Conservation (phyloP, 2,329 filamentous ascomycete genomes). For the Emericellopsis cladophorae region DNA sequence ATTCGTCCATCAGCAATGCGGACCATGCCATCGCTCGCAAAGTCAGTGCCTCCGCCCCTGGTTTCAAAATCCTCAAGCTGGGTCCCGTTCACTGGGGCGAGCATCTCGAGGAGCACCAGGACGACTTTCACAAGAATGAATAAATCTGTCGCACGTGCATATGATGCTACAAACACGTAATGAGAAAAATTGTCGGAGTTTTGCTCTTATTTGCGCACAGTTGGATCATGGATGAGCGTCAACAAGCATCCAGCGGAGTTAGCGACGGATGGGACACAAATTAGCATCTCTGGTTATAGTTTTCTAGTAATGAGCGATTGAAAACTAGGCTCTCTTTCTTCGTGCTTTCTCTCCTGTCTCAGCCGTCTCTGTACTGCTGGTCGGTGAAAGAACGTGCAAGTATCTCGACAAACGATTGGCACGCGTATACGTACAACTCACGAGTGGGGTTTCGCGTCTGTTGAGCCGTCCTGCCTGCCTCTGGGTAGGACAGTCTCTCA, state of each 20-base stretch:
- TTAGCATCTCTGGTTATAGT: too few species aligned
- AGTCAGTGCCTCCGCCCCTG: slow-evolving; percentile 30
- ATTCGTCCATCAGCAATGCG: slow-evolving; percentile 8
- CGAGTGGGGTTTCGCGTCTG: too few species aligned
- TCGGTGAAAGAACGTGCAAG: neutral
- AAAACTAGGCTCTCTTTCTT: too few species aligned
- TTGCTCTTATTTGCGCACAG: neutral
- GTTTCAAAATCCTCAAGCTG: slow-evolving; percentile 47
- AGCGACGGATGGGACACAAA: too few species aligned
- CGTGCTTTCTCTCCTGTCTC: too few species aligned
- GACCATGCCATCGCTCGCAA: slow-evolving; percentile 7
- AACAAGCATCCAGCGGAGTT: too few species aligned
- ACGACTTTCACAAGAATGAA: slow-evolving; percentile 37
- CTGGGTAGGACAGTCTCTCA: too few species aligned
- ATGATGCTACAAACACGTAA: neutral
- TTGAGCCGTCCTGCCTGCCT: too few species aligned
- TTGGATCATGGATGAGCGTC: too few species aligned
- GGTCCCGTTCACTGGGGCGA: slow-evolving; percentile 52
- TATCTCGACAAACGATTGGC: too few species aligned
- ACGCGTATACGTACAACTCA: too few species aligned
- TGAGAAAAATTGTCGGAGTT: neutral
- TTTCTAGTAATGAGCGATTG: too few species aligned
- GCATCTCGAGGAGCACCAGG: slow-evolving; percentile 42
- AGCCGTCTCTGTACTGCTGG: neutral
- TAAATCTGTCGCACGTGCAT: slow-evolving; percentile 16